Conservation (phyloP, 2,329 filamentous ascomycete genomes). For the Venturia asperata region DNA sequence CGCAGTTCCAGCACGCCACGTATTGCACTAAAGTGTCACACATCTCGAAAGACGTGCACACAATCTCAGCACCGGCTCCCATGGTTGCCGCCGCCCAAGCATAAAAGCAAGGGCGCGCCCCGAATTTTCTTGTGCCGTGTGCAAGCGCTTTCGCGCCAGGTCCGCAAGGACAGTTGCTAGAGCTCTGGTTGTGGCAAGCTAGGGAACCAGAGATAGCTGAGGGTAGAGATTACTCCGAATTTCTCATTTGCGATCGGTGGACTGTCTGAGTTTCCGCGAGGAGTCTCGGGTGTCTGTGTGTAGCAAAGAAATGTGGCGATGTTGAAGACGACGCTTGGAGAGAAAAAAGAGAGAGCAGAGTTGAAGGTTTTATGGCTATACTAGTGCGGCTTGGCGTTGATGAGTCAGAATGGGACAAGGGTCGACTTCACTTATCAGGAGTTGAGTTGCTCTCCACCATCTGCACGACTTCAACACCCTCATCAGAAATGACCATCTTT, state of each 20-base stretch:
- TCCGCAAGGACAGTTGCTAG: constrained; percentile 71
- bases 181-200: constrained; percentile 24
- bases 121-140: constrained; percentile 87
- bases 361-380: neutral
- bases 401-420: neutral
- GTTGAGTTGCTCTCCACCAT: too few species aligned
- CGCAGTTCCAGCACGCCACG: constrained; percentile 60
- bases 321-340: constrained; percentile 72
- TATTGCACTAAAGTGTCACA: constrained; percentile 90
- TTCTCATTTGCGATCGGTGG: constrained; percentile 73
- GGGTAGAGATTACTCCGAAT: constrained; percentile 95
- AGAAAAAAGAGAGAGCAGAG: constrained; percentile 28
- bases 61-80: constrained; percentile 94
- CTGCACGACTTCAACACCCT: too few species aligned
- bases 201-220: constrained; percentile 27
- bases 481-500: too few species aligned
- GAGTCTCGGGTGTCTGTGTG: constrained; percentile 49
- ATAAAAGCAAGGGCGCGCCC: constrained; percentile 43
- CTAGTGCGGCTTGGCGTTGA: neutral
- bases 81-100: constrained; percentile 48
- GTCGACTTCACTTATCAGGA: too few species aligned
- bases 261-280: constrained; percentile 24
- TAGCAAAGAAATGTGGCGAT: constrained; percentile 96
- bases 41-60: constrained; percentile 41
- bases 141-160: constrained; percentile 78